These are phyloP conservation scores for Solanum dulcamara DNA, from an alignment of 257 asterid species.

Conservation along the genomic window DNA sequence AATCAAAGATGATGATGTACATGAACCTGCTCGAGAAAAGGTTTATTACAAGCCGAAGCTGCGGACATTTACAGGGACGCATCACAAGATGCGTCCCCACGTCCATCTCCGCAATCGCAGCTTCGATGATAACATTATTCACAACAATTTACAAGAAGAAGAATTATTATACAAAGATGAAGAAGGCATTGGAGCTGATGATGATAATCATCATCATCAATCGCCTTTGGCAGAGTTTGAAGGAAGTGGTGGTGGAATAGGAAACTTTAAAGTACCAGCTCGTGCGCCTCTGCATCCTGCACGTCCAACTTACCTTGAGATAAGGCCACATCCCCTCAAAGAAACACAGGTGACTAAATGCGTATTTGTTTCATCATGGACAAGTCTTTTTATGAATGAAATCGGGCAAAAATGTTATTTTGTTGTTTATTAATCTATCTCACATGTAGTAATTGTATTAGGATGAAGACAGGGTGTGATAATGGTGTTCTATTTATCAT, in stretches of 20 bases:
- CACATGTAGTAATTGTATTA: background rate
- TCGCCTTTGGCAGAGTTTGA: slow-evolving; percentile 34
- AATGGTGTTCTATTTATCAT: background rate
- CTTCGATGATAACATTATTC: slow-evolving; percentile 40
- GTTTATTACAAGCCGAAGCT: slow-evolving; percentile 41
- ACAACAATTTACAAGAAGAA: slow-evolving; percentile 7
- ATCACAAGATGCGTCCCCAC: slow-evolving; percentile 26
- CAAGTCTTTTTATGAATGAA: background rate
- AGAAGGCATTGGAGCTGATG: background rate
- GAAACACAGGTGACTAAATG: slow-evolving; percentile 45
- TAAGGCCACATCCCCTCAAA: slow-evolving; percentile 62
- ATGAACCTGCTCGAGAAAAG: slow-evolving; percentile 40
- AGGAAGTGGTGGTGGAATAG: slow-evolving; percentile 49
- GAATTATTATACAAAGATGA: background rate
- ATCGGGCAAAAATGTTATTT: background rate
- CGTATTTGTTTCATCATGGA: background rate
- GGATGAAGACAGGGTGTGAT: background rate
- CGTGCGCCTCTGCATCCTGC: slow-evolving; percentile 51
- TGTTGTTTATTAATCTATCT: background rate
- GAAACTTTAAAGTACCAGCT: slow-evolving; percentile 38
- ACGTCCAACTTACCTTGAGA: slow-evolving; percentile 55
- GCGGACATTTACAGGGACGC: slow-evolving; percentile 38
- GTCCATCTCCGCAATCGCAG: slow-evolving; percentile 59
- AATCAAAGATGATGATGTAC: slow-evolving; percentile 19
- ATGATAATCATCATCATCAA: background rate